Evolutionary conservation across 1,139 yeast species (phyloP), one percentile per base, ranked within the genome.

Genomic region (Magnusiomyces clavatus): DNA sequence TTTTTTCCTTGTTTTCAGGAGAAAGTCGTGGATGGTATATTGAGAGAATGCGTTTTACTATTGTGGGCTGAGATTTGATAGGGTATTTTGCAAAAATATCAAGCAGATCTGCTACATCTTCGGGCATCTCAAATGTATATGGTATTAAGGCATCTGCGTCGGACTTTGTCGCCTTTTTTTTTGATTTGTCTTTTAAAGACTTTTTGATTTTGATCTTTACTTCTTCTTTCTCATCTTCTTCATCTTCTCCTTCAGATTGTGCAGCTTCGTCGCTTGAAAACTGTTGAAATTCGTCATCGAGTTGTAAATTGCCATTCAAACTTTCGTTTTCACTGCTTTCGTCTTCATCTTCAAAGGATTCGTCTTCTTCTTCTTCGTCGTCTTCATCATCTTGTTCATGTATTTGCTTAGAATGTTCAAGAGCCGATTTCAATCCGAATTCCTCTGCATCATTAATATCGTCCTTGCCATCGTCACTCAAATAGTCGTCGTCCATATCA

Each of bases 1-100:
- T 72, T 62, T 79, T 83, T 54, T 81, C 86, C 65, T 88, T 89
- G 65, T 92, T 89, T 1, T 95, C 97, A 53, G 76, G 78, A 4
- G 86, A 87, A 51, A 86, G 73, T 59, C 83, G 80, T 13, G 97
- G 96, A 57, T 86, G 89, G 66, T 83, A 81, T 0, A 74, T 65
- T 49, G 76, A 77, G 53, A 86, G 70, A 45, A 89, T 76, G 51
- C 77, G 75, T 52, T 77, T 77, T 38, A 86, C 72, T 45, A 77
- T 72, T 3, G 67, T 61, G 8, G 78, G 70, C 42, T 81, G 80
- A 24, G 79, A 76, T 13, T 63, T 64, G 35, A 72, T 64, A 1
- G 73, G 73, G 14, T 73, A 61, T 1, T 67, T 62, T n/a, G 67
- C 64, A 14, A 80, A 62, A 3, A 72, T 57, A 0, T 62, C 61